These are phyloP conservation scores for Zoysia japonica DNA, from an alignment of 176 grass and related monocot species.

Conservation along the genomic window DNA sequence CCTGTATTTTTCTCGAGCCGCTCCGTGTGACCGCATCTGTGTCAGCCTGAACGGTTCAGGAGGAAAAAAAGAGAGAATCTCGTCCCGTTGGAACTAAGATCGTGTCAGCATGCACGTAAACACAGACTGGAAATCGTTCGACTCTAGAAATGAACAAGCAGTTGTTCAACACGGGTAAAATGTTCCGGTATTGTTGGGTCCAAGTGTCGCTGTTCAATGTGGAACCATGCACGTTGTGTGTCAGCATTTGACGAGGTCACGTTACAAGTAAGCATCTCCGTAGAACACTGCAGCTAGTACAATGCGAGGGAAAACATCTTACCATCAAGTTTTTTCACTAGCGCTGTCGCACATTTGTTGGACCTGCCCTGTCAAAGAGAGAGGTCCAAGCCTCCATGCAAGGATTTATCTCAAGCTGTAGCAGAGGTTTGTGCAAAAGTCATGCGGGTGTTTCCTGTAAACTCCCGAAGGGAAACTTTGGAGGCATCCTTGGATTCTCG, in stretches of 20 bases:
- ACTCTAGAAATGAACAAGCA: too few species aligned
- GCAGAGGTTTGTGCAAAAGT: neutral
- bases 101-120: neutral
- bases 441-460: neutral
- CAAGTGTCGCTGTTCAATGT: neutral
- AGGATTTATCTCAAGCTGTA: too few species aligned
- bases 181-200: neutral
- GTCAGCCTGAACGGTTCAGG: neutral
- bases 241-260: neutral
- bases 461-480: neutral
- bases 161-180: neutral
- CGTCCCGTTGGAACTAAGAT: neutral
- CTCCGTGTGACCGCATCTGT: neutral
- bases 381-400: too few species aligned
- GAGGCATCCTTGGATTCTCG: neutral
- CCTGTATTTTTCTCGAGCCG: neutral
- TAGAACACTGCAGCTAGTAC: neutral
- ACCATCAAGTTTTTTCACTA: too few species aligned
- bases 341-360: too few species aligned
- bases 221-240: neutral
- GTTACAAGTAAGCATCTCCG: neutral
- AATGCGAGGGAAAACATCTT: neutral
- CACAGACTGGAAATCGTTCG: too few species aligned
- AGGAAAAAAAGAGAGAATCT: neutral
- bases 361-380: too few species aligned